A percentile compares a stretch with the other conserved stretches of the same genome.
Conservation (phyloP, 179 eudicot genomes). For the Silene vulgaris region DNA sequence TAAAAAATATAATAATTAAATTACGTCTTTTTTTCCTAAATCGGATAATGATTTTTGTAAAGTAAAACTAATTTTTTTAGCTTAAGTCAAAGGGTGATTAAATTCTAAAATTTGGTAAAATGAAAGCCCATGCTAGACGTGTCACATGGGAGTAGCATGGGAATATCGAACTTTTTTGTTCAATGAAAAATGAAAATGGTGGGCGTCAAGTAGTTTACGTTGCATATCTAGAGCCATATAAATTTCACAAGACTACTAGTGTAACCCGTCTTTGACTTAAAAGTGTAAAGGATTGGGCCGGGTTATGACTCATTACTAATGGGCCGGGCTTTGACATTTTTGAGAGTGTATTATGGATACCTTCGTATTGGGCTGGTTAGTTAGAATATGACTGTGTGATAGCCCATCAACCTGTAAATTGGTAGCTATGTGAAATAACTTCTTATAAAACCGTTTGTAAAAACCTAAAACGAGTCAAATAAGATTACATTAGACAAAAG, state of each 20-base stretch:
- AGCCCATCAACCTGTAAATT: not conserved
- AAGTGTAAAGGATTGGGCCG: not conserved
- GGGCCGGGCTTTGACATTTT: not conserved
- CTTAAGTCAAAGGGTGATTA: too few relatives aligned
- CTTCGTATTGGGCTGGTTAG: not conserved
- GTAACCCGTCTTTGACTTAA: not conserved
- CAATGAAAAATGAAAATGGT: not conserved
- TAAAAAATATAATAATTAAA: too few relatives aligned
- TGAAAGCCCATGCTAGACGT: not conserved
- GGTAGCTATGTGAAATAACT: too few relatives aligned
- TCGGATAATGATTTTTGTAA: too few relatives aligned
- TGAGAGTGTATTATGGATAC: not conserved
- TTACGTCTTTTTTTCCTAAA: too few relatives aligned
- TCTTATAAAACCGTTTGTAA: not conserved
- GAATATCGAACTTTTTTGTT: too few relatives aligned
- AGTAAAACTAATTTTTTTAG: too few relatives aligned
- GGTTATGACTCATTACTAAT: not conserved
- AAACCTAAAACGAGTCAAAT: too few relatives aligned
- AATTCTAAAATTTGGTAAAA: too few relatives aligned
- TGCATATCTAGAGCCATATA: not conserved
- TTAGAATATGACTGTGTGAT: not conserved
- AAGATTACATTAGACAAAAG: too few relatives aligned
- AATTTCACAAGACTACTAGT: not conserved
- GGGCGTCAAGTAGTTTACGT: constrained; percentile 9
- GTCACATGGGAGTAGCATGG: not conserved